A percentile compares a stretch with the other conserved stretches of the same genome.
Conservation (phyloP, 2,329 filamentous ascomycete species). For the Calonectria hongkongensis region DNA sequence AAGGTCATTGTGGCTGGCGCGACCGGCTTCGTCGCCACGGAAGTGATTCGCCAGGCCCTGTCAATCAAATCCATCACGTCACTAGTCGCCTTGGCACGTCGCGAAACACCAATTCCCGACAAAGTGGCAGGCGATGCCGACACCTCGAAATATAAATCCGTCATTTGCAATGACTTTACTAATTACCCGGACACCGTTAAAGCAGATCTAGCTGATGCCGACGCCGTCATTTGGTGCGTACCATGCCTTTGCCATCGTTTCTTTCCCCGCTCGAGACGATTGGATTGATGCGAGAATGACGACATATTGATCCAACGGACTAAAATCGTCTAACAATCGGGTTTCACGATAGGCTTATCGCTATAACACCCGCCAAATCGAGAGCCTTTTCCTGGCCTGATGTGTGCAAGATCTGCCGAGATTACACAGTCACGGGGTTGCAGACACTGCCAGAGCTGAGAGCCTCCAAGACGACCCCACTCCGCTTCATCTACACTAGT, state of each 20-base stretch:
- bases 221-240: slow-evolving; percentile 65
- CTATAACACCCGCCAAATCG: slow-evolving; percentile 62
- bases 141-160: slow-evolving; percentile 61
- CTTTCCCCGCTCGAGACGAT: neutral
- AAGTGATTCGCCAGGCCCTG: slow-evolving; percentile 66
- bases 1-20: slow-evolving; percentile 66
- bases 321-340: neutral
- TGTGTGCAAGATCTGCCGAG: slow-evolving; percentile 63
- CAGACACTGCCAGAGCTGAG: slow-evolving; percentile 59
- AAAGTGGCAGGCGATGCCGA: slow-evolving; percentile 50
- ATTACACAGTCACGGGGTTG: slow-evolving; percentile 56
- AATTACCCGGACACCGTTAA: slow-evolving; percentile 64
- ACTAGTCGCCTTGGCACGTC: slow-evolving; percentile 65
- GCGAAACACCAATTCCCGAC: slow-evolving; percentile 56
- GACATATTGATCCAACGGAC: neutral
- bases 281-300: neutral
- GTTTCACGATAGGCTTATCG: slow-evolving; percentile 56
- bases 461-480: slow-evolving; percentile 54
- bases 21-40: slow-evolving; percentile 64
- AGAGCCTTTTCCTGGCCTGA: slow-evolving; percentile 58
- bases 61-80: slow-evolving; percentile 59
- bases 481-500: slow-evolving; percentile 71
- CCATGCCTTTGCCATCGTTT: neutral
- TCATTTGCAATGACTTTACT: slow-evolving; percentile 63
- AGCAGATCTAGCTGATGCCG: slow-evolving; percentile 62